Percentiles rank a stretch among this genome's conserved stretches.
Conservation (phyloP, 495 filamentous ascomycete species). For the Penicillium lagena region DNA sequence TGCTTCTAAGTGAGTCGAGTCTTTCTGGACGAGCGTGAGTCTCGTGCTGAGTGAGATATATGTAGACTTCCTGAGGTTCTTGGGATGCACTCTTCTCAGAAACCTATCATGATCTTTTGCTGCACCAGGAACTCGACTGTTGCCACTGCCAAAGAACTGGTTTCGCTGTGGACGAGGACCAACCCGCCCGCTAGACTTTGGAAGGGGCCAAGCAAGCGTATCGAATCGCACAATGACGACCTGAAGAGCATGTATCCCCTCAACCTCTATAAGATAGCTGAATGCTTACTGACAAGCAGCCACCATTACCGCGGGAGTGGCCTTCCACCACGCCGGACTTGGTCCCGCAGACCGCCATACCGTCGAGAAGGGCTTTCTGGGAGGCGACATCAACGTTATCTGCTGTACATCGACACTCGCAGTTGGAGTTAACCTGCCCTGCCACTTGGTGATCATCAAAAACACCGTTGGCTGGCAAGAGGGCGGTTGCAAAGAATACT, state of each 20-base stretch:
- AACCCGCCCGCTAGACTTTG: constrained; percentile 55
- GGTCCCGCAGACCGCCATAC: constrained; percentile 60
- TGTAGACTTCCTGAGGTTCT: constrained; percentile 66
- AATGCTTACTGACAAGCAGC: constrained; percentile 26
- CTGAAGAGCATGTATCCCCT: constrained; percentile 41
- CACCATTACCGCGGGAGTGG: constrained; percentile 64
- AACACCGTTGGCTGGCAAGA: constrained; percentile 72
- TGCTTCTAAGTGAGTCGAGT: constrained; percentile 53
- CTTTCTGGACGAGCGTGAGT: neutral
- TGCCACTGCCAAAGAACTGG: constrained; percentile 66
- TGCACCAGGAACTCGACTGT: constrained; percentile 75
- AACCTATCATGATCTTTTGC: constrained; percentile 93
- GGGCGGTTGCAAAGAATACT: constrained; percentile 65
- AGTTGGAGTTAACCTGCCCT: constrained; percentile 89
- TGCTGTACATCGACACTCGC: constrained; percentile 95
- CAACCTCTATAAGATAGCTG: no score
- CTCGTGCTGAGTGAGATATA: neutral
- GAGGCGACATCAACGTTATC: constrained; percentile 76
- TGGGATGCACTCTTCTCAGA: constrained; percentile 63
- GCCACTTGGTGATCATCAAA: constrained; percentile 89
- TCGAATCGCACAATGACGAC: constrained; percentile 57
- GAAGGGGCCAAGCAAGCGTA: constrained; percentile 51
- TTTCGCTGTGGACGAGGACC: constrained; percentile 56
- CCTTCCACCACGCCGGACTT: constrained; percentile 91
- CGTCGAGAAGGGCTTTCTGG: constrained; percentile 67